Evolutionary conservation across 164 flowering plant genomes (phyloP).

Genomic region (Pachysandra terminalis): DNA sequence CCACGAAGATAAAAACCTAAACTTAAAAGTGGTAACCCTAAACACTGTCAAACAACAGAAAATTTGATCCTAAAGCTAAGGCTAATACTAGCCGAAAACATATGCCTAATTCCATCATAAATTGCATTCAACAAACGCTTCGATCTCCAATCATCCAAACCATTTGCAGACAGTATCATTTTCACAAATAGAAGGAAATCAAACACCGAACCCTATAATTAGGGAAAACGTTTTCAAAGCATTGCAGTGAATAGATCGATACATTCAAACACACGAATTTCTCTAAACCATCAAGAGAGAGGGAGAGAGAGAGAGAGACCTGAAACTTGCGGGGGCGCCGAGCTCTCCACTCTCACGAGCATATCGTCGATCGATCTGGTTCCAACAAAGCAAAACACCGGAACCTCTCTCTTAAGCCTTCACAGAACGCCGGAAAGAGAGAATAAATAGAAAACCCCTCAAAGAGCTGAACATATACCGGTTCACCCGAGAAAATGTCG

Average conservation of each 20-base stretch:
- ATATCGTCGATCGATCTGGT: conserved; percentile 27
- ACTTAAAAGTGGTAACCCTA: too few species aligned
- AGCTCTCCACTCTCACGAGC: conserved; percentile 78
- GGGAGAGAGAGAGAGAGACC: too few species aligned
- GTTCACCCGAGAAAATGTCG: conserved; percentile 3
- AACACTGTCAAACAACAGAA: too few species aligned
- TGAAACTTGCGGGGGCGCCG: conserved; percentile 53
- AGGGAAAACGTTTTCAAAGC: neutral
- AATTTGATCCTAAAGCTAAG: too few species aligned
- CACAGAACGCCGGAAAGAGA: neutral
- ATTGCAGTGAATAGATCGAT: neutral
- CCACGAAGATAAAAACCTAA: too few species aligned
- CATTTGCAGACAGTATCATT: too few species aligned
- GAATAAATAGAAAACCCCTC: neutral
- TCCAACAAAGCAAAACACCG: neutral
- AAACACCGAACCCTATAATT: neutral
- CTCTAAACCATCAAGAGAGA: too few species aligned
- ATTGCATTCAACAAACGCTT: too few species aligned
- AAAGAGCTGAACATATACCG: conserved; percentile 7
- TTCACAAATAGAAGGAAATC: too few species aligned
- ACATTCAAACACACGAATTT: neutral
- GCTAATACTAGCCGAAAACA: too few species aligned
- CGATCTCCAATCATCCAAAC: too few species aligned
- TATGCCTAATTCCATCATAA: too few species aligned
- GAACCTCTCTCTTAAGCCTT: neutral